Evolutionary conservation across 306 rosid species (phyloP).

Genomic region (Erythrophleum fordii): DNA sequence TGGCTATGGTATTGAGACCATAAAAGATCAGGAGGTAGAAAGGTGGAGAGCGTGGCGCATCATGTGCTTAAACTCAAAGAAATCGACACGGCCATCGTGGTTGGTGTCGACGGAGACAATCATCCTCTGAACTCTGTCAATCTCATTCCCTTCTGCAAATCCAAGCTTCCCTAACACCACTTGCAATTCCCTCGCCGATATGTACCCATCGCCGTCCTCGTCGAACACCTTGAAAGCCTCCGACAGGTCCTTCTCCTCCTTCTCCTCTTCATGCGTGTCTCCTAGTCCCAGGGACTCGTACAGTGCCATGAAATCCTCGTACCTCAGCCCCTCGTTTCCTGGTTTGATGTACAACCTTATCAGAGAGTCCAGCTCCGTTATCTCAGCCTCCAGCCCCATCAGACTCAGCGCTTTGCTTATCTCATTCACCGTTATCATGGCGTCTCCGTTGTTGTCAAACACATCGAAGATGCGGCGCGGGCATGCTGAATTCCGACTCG

Average conservation of each 20-base stretch:
- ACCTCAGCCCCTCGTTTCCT: slow-evolving; percentile 61
- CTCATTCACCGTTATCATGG: slow-evolving; percentile 58
- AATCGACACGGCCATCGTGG: slow-evolving; percentile 81
- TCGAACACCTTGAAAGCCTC: slow-evolving; percentile 97
- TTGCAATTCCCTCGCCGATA: slow-evolving; percentile 80
- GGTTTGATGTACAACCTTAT: slow-evolving; percentile 50
- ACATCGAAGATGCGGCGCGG: slow-evolving; percentile 76
- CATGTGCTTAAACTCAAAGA: slow-evolving; percentile 84
- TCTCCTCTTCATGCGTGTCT: neutral
- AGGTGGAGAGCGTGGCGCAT: slow-evolving; percentile 51
- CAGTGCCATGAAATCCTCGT: slow-evolving; percentile 61
- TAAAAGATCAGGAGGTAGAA: too few relatives aligned
- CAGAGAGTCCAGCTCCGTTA: slow-evolving; percentile 49
- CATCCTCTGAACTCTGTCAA: slow-evolving; percentile 71
- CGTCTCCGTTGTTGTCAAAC: slow-evolving; percentile 77
- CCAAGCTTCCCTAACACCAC: slow-evolving; percentile 75
- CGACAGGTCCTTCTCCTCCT: slow-evolving; percentile 63
- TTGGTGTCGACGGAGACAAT: slow-evolving; percentile 75
- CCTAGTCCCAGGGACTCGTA: slow-evolving; percentile 53
- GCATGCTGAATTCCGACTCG: slow-evolving; percentile 33
- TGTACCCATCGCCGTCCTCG: slow-evolving; percentile 80
- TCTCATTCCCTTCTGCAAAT: slow-evolving; percentile 62
- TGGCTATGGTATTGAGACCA: too few relatives aligned
- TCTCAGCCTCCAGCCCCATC: slow-evolving; percentile 65
- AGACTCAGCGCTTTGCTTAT: slow-evolving; percentile 58